Percentiles rank a stretch among this genome's conserved stretches.
These are phyloP conservation scores for Pseudogymnoascus sp. DNA, from an alignment of 2,329 filamentous ascomycete genomes.

Conservation along the genomic window DNA sequence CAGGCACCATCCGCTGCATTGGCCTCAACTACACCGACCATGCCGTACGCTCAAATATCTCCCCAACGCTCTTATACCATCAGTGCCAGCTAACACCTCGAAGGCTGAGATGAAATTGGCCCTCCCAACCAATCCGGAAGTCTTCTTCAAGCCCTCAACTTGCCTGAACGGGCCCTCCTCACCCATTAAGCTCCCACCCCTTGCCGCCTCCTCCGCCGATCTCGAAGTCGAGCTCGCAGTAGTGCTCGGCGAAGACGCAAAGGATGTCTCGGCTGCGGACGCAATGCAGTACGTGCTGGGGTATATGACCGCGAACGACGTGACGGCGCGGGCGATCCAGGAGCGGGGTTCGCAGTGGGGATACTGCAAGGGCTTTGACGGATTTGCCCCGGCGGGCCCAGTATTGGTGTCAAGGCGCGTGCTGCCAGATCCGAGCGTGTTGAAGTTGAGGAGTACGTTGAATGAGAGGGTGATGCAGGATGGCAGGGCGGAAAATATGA, in stretches of 20 bases:
- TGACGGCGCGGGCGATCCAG: conserved; percentile 52
- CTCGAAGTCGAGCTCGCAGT: conserved; percentile 15
- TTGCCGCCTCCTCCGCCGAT: conserved; percentile 44
- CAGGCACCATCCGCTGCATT: conserved; percentile 52
- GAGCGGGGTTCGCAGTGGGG: conserved; percentile 48
- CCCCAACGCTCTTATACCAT: not conserved
- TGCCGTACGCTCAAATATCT: conserved; percentile 20
- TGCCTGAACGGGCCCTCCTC: conserved; percentile 47
- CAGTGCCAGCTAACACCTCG: conserved; percentile 27
- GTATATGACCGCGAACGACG: conserved; percentile 57
- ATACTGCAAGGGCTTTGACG: conserved; percentile 54
- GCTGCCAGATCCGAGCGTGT: conserved; percentile 33
- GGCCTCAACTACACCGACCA: conserved; percentile 42
- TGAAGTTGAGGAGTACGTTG: conserved; percentile 37
- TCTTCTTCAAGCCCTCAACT: conserved; percentile 53
- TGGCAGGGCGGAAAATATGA: conserved; percentile 40
- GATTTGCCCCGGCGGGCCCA: conserved; percentile 47
- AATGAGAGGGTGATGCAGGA: conserved; percentile 46
- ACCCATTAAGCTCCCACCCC: conserved; percentile 45
- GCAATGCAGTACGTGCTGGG: conserved; percentile 55
- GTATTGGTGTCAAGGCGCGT: conserved; percentile 37
- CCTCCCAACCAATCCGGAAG: conserved; percentile 46
- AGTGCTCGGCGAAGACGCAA: conserved; percentile 22
- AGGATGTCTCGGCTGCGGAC: conserved; percentile 48
- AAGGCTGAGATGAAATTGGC: conserved; percentile 45